Conservation (phyloP, 768 basidiomycete species). For the Termitomyces sp. region DNA sequence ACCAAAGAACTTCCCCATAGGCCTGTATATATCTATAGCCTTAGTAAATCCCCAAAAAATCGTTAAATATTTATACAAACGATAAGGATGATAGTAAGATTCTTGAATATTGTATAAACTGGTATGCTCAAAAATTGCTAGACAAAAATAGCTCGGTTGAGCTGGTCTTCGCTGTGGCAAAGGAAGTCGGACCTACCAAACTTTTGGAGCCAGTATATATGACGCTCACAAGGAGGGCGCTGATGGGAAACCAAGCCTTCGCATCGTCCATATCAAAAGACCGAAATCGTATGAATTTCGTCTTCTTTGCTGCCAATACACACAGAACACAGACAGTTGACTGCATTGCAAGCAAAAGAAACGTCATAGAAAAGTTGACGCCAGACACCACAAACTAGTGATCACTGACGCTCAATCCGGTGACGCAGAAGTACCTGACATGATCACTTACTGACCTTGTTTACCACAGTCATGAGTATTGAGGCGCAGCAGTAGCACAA, state of each 20-base stretch:
- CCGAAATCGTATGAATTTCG: constrained; percentile 81
- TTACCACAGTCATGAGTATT: constrained; percentile 95
- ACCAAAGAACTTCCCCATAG: constrained; percentile 97
- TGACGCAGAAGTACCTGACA: neutral
- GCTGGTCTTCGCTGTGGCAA: constrained; percentile 11
- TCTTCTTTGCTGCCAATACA: constrained; percentile 69
- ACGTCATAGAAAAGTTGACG: constrained; percentile 92
- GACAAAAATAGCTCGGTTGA: neutral
- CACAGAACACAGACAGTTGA: constrained; percentile 82
- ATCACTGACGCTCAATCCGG: neutral
- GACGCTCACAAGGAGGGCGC: constrained; percentile 85
- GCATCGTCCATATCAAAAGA: constrained; percentile 81
- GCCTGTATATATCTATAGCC: constrained; percentile 47
- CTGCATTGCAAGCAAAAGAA: constrained; percentile 89
- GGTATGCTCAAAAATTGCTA: constrained; percentile 98
- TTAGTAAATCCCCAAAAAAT: constrained; percentile 1
- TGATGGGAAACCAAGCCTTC: constrained; percentile 93
- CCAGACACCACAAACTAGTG: constrained; percentile 92
- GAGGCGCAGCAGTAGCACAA: constrained; percentile 88
- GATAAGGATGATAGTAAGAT: constrained; percentile 98
- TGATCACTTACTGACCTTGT: constrained; percentile 62
- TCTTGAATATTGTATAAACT: constrained; percentile 99
- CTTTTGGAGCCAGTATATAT: constrained; percentile 99
- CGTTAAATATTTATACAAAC: constrained; percentile 41
- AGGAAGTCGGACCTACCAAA: constrained; percentile 55